phyloP scores from a whole-genome alignment of 495 filamentous ascomycete genomes.

The Penicillium subrubescens region DNA sequence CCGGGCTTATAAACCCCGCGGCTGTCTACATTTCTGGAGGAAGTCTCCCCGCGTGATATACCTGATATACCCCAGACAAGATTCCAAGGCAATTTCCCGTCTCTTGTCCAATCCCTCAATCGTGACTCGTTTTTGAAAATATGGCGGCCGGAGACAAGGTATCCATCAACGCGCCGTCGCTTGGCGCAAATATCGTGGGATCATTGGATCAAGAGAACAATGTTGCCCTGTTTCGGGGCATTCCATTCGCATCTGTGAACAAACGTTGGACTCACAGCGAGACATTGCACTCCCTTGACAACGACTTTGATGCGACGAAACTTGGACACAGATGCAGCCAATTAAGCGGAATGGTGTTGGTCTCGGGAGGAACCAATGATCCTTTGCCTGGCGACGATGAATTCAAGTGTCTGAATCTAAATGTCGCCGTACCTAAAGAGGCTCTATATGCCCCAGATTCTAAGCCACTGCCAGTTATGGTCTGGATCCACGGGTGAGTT shows the following conservation, averaged over 20 bases:
- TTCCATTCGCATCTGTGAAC: not conserved
- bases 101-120: not conserved
- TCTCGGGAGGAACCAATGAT: not conserved
- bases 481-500: constrained; percentile 11
- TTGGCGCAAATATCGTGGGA: not conserved
- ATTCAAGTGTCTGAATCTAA: not conserved
- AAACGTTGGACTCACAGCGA: not conserved
- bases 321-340: not conserved
- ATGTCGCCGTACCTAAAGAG: not conserved
- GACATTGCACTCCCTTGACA: not conserved
- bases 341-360: not conserved
- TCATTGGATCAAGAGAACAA: not conserved
- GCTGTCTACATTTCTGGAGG: too few relatives aligned
- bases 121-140: not conserved
- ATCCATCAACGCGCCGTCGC: not conserved
- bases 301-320: not conserved
- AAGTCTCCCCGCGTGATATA: not conserved
- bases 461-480: not conserved
- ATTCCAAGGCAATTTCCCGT: not conserved
- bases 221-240: not conserved
- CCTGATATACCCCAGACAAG: too few relatives aligned
- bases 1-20: not conserved
- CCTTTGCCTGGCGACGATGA: not conserved
- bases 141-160: not conserved
- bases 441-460: not conserved